Base-by-base conservation (phyloP, 495 filamentous ascomycete genomes). In the Penicillium malachiteum region DNA sequence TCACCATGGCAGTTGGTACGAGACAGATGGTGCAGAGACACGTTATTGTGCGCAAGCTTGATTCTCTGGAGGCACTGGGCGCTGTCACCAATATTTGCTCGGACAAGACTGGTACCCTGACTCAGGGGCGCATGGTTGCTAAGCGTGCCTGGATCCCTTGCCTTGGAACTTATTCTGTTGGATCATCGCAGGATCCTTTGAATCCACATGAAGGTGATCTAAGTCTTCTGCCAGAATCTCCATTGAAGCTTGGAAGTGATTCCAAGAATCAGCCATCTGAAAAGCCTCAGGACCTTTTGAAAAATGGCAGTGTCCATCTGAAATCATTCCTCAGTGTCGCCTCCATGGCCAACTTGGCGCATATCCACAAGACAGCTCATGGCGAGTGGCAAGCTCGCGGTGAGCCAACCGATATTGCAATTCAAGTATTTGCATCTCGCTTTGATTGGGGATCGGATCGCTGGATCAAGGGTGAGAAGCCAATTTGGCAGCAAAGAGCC, bases 121-220 rank as follows among this genome's bases (percentile, higher is more conserved):
- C 87, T 1, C 87, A 89, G 66, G 87, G 87, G 52, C 57, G 72
- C 63, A 95, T 95, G 91, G 86, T 93, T 11, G 84, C 89, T 13
- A 84, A 86, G 55, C 88, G 90, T 59, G 88, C 84, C 3, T 96
- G 90, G 90, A 76, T 94, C 48, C 90, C 89, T 0, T 79, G 76
- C 0, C 32, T 67, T 37, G 86, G 86, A 18, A 86, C 82, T 0
- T 87, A 84, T 61, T 81, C 80, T 9, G 75, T 88, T 11, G 79
- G 77, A 31, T 66, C 78, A 11, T 81, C 83, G 1, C 77, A 72
- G 39, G 73, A 85, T 46, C 79, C 84, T 1, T 58, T 82, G 50
- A 77, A 88, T 54, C 86, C 84, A 10, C 72, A 71, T 0, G 70
- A 75, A 35, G 83, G 83, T 4, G 70, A 79, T 18, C 55, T 88